Evolutionary conservation across 208 protist species (phyloP), one percentile per base, ranked within the genome.

Genomic region (Acanthamoeba culbertsoni): DNA sequence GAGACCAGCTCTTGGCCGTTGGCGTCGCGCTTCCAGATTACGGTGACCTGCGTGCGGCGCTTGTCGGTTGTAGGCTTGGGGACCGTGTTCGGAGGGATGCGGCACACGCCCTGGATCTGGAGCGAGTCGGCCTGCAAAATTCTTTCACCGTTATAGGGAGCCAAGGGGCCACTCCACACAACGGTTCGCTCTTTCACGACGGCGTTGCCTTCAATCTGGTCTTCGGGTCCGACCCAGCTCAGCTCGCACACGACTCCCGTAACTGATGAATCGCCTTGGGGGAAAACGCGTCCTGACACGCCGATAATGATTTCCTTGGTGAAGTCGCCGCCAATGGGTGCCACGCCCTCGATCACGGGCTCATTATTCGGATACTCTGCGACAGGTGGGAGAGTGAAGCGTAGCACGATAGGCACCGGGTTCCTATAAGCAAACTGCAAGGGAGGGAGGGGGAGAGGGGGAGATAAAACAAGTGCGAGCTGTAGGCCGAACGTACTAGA

Each of bases 271-370:
- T 59, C 51, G 28, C 18, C n/a, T 1, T 48, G 26, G 28, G 75
- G 35, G 14, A 33, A 51, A 20, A 43, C 75, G 1, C 43, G 46
- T 14, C 75, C 75, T 18, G 43, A 31, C 10, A 86, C 51, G 20
- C 12, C 75, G 23, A 86, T 59, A n/a, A 86, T 28, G 51, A 86
- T 59, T 10, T 86, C 10, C 33, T 86, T 86, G 42, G 75, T 86
- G 33, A 57, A 86, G 31, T 86, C 75, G 10, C 75, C 75, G 48
- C 75, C 75, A 23, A 86, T 86, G 6, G 75, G 75, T 16, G 46
- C 35, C 31, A 86, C 42, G 16, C 42, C 75, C 43, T 31, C 3
- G 23, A 86, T 20, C 20, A 86, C 18, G 14, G 75, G 75, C 75
- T 62, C 75, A 20, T 43, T 43, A 7, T 59, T 43, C n/a, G 75